Evolutionary conservation across 176 grass and related monocot genomes (phyloP), one percentile per base, ranked within the genome.

Genomic region (Areca catechu): DNA sequence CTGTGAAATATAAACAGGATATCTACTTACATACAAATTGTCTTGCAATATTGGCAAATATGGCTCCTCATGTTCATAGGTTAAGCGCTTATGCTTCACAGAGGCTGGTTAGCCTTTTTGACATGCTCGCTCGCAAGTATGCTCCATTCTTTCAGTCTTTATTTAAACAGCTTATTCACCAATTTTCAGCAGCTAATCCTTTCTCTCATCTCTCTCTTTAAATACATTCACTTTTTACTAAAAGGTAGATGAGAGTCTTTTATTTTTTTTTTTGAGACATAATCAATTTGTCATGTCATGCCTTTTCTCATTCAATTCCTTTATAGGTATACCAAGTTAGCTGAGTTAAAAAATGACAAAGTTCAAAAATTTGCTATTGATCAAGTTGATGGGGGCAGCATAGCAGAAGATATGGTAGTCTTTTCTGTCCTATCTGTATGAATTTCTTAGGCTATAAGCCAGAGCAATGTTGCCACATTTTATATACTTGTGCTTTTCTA

Each of bases 21-120:
- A 77, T 92, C 20, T 98, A 98, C 79, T 87, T 98, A 75, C 93
- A 98, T 69, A 92, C 93, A 48, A 98, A 98, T 56, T 98, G 93
- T 65, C 76, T 98, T 3, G 93, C 93, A 65, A 92, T 98, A 76
- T 76, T 98, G 74, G 93, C 93, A 75, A 98, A 98, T 65, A 98
- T 98, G 93, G 83, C 81, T 34, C 93, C 93, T 60, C 93, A 98
- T 85, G 76, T 82, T 63, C 93, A 98, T 76, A 85, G 73, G 58
- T 68, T 98, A 59, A 98, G 72, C 53, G 93, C 87, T 61, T 98
- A 88, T 92, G 93, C 93, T 82, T 92, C 93, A 61, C 93, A 98
- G 86, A 87, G 87, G 83, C 87, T 98, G 29, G 93, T 98, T 88
- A 98, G 93, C 88, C 93, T 98, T 63, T 98, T 98, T 60, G 93